phyloP scores from a whole-genome alignment of 306 rosid species.

The Hippophae gyantsensis region DNA sequence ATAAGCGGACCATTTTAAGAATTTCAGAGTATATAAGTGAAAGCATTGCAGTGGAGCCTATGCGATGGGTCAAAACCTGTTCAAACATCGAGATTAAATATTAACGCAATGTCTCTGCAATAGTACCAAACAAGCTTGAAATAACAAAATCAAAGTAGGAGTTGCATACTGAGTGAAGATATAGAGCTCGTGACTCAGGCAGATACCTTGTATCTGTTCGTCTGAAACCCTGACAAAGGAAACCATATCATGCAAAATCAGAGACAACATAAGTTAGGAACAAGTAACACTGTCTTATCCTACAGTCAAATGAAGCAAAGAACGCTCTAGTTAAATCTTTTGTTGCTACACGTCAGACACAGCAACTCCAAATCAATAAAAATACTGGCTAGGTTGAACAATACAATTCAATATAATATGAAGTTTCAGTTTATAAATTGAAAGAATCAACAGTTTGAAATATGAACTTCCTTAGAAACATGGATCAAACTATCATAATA shows the following conservation, averaged over 20 bases:
- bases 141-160: conserved; percentile 9
- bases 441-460: too few relatives aligned
- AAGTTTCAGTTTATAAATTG: too few relatives aligned
- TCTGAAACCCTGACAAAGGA: conserved; percentile 55
- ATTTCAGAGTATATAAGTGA: conserved; percentile 77
- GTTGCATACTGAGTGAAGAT: conserved; percentile 66
- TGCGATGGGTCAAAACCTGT: conserved; percentile 90
- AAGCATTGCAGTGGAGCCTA: conserved; percentile 71
- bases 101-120: conserved; percentile 5
- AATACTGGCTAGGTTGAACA: too few relatives aligned
- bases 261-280: conserved; percentile 8
- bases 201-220: conserved; percentile 38
- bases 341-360: too few relatives aligned
- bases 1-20: conserved; percentile 80
- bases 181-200: conserved; percentile 53
- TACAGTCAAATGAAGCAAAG: background rate
- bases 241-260: conserved; percentile 14
- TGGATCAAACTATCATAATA: too few relatives aligned
- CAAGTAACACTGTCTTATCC: background rate
- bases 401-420: too few relatives aligned
- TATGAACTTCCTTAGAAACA: too few relatives aligned
- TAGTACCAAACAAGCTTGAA: conserved; percentile 13
- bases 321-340: too few relatives aligned
- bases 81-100: conserved; percentile 20
- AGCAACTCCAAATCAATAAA: too few relatives aligned